Conservation (phyloP, 2,329 filamentous ascomycete genomes). For the Orbilia ellipsospora region DNA sequence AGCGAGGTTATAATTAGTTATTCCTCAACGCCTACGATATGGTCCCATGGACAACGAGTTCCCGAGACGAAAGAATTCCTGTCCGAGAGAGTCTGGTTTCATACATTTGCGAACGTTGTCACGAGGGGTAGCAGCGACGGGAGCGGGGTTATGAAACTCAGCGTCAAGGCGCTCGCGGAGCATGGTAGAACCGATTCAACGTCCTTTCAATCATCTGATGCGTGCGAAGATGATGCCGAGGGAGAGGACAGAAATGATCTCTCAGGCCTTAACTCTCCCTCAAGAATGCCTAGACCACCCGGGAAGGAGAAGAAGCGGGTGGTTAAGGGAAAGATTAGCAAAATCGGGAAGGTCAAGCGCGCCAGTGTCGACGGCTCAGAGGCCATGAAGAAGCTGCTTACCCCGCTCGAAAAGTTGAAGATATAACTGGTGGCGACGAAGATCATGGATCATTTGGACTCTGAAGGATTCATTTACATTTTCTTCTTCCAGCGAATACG, state of each 20-base stretch:
- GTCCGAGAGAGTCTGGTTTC: slow-evolving; percentile 48
- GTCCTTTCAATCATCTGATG: neutral
- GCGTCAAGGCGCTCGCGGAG: slow-evolving; percentile 33
- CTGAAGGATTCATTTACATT: slow-evolving; percentile 9
- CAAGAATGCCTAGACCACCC: slow-evolving; percentile 19
- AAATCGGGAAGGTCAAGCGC: slow-evolving; percentile 52
- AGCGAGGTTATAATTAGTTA: slow-evolving; percentile 52
- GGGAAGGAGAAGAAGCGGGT: slow-evolving; percentile 42
- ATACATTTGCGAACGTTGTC: slow-evolving; percentile 52
- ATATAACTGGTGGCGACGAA: slow-evolving; percentile 10
- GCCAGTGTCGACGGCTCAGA: slow-evolving; percentile 29
- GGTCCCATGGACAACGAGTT: slow-evolving; percentile 49
- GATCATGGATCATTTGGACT: no score
- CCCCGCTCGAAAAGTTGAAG: slow-evolving; percentile 39
- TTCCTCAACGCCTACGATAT: slow-evolving; percentile 48
- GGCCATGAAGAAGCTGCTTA: slow-evolving; percentile 52
- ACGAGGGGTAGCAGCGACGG: slow-evolving; percentile 43
- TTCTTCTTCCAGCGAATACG: slow-evolving; percentile 10
- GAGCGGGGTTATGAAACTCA: slow-evolving; percentile 44
- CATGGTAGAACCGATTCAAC: slow-evolving; percentile 12
- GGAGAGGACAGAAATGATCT: slow-evolving; percentile 7
- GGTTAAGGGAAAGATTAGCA: slow-evolving; percentile 39
- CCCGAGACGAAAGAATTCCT: slow-evolving; percentile 53
- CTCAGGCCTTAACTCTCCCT: slow-evolving; percentile 23
- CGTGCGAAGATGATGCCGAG: slow-evolving; percentile 11